These are phyloP conservation scores for Pyricularia sp. DNA, from an alignment of 2,329 filamentous ascomycete genomes.

Conservation along the genomic window DNA sequence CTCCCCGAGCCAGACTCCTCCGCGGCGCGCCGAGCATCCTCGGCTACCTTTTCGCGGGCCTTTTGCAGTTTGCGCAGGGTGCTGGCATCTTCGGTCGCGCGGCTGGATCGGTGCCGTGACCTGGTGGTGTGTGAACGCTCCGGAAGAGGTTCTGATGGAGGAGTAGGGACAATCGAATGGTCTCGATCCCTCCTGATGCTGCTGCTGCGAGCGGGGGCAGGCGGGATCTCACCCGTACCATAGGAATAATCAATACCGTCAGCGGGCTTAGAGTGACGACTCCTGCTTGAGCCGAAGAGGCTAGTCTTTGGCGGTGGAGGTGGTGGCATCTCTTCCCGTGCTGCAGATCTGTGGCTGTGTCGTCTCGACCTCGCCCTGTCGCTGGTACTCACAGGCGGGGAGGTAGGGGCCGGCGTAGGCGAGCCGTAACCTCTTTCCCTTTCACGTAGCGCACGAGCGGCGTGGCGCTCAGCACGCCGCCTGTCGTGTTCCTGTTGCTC, in stretches of 20 bases:
- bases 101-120: slow-evolving; percentile 11
- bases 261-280: neutral
- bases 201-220: slow-evolving; percentile 3
- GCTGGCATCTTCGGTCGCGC: slow-evolving; percentile 11
- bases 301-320: slow-evolving; percentile 15
- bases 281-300: slow-evolving; percentile 11
- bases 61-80: neutral
- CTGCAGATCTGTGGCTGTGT: neutral
- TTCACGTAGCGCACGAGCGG: neutral
- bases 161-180: neutral
- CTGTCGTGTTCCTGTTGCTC: slow-evolving; percentile 17
- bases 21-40: slow-evolving; percentile 2
- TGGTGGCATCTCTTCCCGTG: slow-evolving; percentile 5
- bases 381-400: neutral
- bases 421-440: neutral
- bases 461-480: neutral
- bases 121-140: slow-evolving; percentile 13
- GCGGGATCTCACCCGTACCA: neutral
- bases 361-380: neutral
- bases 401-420: slow-evolving; percentile 4
- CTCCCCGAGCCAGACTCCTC: neutral
- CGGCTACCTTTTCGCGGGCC: slow-evolving; percentile 2
- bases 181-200: slow-evolving; percentile 5
- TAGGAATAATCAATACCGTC: slow-evolving; percentile 3
- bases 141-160: slow-evolving; percentile 7